Conservation (phyloP, 1,284 basidiomycete species). For the Marasmius sp. region DNA sequence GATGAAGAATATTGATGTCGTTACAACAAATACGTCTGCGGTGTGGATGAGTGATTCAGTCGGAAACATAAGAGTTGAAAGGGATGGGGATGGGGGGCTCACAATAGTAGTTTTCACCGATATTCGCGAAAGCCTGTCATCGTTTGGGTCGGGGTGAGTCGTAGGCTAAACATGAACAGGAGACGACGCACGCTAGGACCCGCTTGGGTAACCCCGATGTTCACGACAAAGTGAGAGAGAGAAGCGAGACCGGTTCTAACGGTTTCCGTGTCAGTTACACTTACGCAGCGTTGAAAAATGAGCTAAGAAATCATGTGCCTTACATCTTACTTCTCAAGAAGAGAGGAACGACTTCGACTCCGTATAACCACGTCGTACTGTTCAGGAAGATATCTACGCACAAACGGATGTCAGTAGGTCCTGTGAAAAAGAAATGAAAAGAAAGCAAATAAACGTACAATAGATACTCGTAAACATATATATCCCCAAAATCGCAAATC, state of each 20-base stretch:
- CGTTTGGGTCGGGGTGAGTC: too few species aligned
- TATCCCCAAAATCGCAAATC: constrained; percentile 17
- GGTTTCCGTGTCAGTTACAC: neutral
- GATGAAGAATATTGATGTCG: constrained; percentile 11
- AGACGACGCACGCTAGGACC: constrained; percentile 12
- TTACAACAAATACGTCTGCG: constrained; percentile 17
- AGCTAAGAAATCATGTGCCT: neutral
- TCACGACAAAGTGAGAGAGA: constrained; percentile 15
- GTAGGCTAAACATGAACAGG: too few species aligned
- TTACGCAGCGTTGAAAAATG: neutral
- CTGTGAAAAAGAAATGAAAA: neutral
- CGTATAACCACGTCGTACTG: constrained; percentile 20
- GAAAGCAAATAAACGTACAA: constrained; percentile 6
- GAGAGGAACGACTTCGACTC: constrained; percentile 17
- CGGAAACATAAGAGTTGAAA: neutral
- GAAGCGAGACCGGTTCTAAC: constrained; percentile 16
- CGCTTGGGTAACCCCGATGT: constrained; percentile 17
- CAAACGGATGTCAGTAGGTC: neutral
- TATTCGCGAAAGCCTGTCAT: constrained; percentile 17
- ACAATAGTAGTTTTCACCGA: constrained; percentile 19
- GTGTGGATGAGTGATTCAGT: neutral
- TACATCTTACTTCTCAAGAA: constrained; percentile 17
- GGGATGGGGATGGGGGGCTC: neutral
- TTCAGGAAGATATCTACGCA: constrained; percentile 14
- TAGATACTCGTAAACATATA: constrained; percentile 20